A percentile compares a stretch with the other conserved stretches of the same genome.
Conservation (phyloP, 495 filamentous ascomycete genomes). For the Tuber aestivum region DNA sequence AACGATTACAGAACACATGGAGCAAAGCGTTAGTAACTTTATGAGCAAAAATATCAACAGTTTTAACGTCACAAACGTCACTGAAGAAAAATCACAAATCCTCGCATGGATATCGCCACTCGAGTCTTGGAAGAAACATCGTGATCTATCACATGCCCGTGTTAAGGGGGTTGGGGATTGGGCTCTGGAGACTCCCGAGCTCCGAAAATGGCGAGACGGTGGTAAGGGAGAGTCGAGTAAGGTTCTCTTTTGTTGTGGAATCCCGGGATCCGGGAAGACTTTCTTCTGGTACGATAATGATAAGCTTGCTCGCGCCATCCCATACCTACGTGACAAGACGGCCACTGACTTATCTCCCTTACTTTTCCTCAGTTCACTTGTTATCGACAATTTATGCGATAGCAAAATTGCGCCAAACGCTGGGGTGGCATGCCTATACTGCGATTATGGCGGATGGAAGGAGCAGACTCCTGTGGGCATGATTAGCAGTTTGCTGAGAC, state of each 20-base stretch:
- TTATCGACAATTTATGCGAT: not conserved
- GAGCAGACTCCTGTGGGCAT: not conserved
- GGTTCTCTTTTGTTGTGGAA: not conserved
- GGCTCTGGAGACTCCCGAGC: not conserved
- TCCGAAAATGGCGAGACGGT: not conserved
- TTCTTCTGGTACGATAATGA: not conserved
- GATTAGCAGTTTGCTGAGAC: not conserved
- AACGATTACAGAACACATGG: not conserved
- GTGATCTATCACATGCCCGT: not conserved
- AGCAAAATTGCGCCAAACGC: not conserved
- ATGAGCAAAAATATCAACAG: not conserved
- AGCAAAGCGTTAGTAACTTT: not conserved
- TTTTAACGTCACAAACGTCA: not conserved
- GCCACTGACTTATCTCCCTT: not conserved
- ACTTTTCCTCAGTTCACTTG: not conserved
- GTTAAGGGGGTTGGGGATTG: not conserved
- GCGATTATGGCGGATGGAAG: not conserved
- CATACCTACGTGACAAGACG: not conserved
- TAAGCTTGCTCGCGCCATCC: not conserved
- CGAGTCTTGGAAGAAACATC: not conserved
- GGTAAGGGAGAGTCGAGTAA: not conserved
- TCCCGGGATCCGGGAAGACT: not conserved
- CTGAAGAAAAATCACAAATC: not conserved
- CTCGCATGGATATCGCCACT: not conserved
- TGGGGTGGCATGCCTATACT: not conserved